These are phyloP conservation scores for Baorangia bicolor DNA, from an alignment of 768 basidiomycete species.

Conservation along the genomic window DNA sequence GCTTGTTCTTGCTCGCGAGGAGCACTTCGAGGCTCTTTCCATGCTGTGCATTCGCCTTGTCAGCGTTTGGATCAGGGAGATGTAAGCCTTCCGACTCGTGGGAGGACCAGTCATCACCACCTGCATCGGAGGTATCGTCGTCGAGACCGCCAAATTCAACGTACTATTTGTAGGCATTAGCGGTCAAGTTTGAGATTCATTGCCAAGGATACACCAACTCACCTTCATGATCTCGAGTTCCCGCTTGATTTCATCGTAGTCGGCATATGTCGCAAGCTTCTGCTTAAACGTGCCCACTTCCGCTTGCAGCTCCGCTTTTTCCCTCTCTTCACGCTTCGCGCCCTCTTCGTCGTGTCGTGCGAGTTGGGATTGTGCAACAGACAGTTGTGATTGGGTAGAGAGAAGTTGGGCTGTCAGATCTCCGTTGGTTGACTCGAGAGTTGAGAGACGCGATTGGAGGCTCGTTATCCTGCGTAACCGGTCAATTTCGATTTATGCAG, in stretches of 20 bases:
- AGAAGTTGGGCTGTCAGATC: constrained; percentile 17
- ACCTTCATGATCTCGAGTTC: constrained; percentile 99
- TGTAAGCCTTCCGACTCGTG: constrained; percentile 51
- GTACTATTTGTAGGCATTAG: constrained; percentile 51
- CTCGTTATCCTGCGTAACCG: constrained; percentile 13
- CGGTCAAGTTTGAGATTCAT: background rate
- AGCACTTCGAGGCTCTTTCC: constrained; percentile 88
- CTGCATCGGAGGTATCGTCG: constrained; percentile 50
- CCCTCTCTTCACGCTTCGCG: constrained; percentile 18
- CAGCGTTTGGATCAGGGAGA: constrained; percentile 87
- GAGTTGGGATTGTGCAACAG: constrained; percentile 17
- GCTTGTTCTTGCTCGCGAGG: constrained; percentile 91
- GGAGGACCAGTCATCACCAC: constrained; percentile 48
- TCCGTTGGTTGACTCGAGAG: constrained; percentile 59
- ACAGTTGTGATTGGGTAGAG: constrained; percentile 20
- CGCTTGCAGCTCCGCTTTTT: constrained; percentile 37
- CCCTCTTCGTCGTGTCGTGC: constrained; percentile 15
- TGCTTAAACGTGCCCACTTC: constrained; percentile 71
- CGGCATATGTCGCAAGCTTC: constrained; percentile 68
- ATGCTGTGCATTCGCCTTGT: constrained; percentile 72
- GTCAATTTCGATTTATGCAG: background rate
- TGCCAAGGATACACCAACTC: constrained; percentile 3
- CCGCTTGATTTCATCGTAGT: constrained; percentile 98
- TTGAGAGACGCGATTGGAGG: constrained; percentile 70
- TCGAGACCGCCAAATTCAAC: constrained; percentile 95